Base-by-base conservation (phyloP, 176 grass and related monocot genomes). In the Eleusine coracana region DNA sequence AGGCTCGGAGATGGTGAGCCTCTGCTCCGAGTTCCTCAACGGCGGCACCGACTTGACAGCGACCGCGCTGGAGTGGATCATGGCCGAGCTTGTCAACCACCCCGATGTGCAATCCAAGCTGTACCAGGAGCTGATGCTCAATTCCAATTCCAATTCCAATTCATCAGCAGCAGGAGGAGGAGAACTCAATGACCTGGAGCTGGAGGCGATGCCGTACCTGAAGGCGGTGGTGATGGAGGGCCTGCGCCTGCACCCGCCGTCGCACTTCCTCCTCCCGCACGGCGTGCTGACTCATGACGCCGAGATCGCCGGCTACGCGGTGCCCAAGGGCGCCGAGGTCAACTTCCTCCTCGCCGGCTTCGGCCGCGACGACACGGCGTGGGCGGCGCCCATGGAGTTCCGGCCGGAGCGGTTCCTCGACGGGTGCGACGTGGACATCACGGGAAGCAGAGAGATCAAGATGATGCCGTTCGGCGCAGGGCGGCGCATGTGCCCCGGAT, bases 391-490 rank as follows among this genome's bases (percentile, higher is more conserved):
- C 10, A 17, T 7, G 56, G 88, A 86, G 79, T 95, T 95, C 76
- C 51, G 61, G 17, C 90, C 93, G 21, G 90, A 92, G 36, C 36
- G 93, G 77, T 95, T 95, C 82, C 2, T 92, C 74, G 82, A 85
- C 34, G 86, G 78, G 5, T 69, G 69, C 21, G 52, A 13, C 38
- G 87, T 92, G 74, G 85, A 92, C 63, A 20, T 95, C 16, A 92
- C 68, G 5, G 83, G 73, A 27, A 89, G 62, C 44, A 70, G 77
- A 64, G 79, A 89, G 75, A 89, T 88, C 42, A 92, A 82, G 83
- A 96, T 96, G 93, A 96, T 96, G 82, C 88, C 93, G 2, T 96
- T 96, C 13, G 90, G 93, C 46, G 90, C 66, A 0, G 93, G 93
- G 13, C 68, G 93, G 15, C 41, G 93, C 45, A 84, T 90, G 75